These are phyloP conservation scores for Trametes villosa DNA, from an alignment of 768 basidiomycete species.

Conservation along the genomic window DNA sequence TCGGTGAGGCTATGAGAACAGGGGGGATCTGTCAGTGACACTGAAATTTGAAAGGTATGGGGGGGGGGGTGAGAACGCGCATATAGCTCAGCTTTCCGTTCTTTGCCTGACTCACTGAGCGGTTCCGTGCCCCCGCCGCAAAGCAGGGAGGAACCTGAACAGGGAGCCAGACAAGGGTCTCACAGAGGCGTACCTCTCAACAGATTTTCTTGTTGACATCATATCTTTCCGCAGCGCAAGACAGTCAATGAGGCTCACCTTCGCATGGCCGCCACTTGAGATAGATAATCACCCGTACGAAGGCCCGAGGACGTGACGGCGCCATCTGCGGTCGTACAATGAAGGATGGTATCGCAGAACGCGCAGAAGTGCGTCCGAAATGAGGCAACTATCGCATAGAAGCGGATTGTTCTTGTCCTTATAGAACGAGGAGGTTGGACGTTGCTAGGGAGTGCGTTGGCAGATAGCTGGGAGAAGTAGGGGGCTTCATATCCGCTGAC, in stretches of 20 bases:
- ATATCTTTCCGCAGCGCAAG: neutral
- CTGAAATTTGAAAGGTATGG: too few species aligned
- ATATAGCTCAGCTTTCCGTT: conserved; percentile 60
- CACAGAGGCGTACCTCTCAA: conserved; percentile 40
- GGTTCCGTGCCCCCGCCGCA: conserved; percentile 45
- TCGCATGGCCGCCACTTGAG: neutral
- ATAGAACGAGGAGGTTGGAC: neutral
- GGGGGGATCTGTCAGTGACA: too few species aligned
- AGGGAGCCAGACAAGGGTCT: conserved; percentile 40
- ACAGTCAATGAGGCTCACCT: conserved; percentile 3
- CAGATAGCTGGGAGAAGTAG: neutral
- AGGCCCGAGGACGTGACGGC: neutral
- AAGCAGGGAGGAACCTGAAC: conserved; percentile 41
- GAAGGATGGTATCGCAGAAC: conserved; percentile 7
- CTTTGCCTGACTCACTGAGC: conserved; percentile 46
- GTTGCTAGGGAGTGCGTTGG: conserved; percentile 14
- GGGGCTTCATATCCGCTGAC: conserved; percentile 10
- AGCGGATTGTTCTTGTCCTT: neutral
- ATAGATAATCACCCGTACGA: too few species aligned
- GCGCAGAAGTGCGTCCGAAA: neutral
- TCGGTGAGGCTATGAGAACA: neutral
- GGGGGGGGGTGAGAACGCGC: neutral
- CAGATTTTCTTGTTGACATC: conserved; percentile 29
- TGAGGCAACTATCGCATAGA: conserved; percentile 7
- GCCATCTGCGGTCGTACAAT: neutral